A percentile compares a stretch with the other conserved stretches of the same genome.
These are phyloP conservation scores for Reticulascus tulasneorum DNA, from an alignment of 2,329 filamentous ascomycete species.

Conservation along the genomic window DNA sequence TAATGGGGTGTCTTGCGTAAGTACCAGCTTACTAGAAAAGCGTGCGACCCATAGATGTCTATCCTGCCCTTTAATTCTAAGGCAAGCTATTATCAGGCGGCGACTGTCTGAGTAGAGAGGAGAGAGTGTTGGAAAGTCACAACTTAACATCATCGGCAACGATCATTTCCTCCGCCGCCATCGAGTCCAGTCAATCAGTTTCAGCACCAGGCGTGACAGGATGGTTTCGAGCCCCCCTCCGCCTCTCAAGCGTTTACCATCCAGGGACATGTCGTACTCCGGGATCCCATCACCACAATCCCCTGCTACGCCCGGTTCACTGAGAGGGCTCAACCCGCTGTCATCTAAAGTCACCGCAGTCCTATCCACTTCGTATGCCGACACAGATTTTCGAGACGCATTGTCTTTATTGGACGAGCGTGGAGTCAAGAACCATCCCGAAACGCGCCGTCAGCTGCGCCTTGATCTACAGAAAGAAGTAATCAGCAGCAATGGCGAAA, in stretches of 20 bases:
- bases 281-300: slow-evolving; percentile 2
- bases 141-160: too few species aligned
- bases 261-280: slow-evolving; percentile 10
- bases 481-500: slow-evolving; percentile 85
- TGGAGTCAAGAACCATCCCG: slow-evolving; percentile 67
- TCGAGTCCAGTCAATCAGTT: too few species aligned
- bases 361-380: slow-evolving; percentile 87
- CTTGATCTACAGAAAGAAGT: slow-evolving; percentile 87
- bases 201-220: too few species aligned
- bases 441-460: slow-evolving; percentile 73
- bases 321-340: slow-evolving; percentile 59
- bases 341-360: slow-evolving; percentile 80
- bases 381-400: slow-evolving; percentile 85
- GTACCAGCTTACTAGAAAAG: too few species aligned
- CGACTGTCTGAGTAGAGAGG: too few species aligned
- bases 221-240: too few species aligned
- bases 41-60: too few species aligned
- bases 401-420: slow-evolving; percentile 73
- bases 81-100: too few species aligned
- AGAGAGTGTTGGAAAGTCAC: too few species aligned
- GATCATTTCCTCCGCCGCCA: too few species aligned
- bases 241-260: slow-evolving; percentile 4
- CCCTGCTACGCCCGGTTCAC: slow-evolving; percentile 23
- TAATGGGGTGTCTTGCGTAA: too few species aligned
- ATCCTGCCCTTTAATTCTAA: too few species aligned